Base-by-base conservation (phyloP, 208 protist genomes). In the Crithidia acanthocephali region DNA sequence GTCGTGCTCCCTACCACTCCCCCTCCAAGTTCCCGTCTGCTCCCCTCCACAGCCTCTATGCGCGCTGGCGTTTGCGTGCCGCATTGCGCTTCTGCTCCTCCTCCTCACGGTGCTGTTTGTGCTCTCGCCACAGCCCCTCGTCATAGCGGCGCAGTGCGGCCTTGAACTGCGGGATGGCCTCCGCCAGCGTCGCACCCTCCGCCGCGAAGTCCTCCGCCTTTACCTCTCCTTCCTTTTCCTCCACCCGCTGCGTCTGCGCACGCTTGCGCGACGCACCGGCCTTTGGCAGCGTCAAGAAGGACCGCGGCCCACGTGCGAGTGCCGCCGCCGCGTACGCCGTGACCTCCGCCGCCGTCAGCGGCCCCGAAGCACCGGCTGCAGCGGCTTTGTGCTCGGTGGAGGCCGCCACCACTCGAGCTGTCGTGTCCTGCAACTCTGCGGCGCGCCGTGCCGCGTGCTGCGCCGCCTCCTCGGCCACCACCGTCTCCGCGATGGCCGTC, bases 131-230 rank as follows among this genome's bases (percentile, higher is more conserved):
- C n/a, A 92, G 76, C 25, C 51, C 74, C 62, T 91, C 90, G 20
- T 83, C 85, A 52, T 91, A 95, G 32, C 74, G 74, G 22, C 81
- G 80, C 68, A 95, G 59, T 16, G 81, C 84, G 7, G 72, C 55
- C 57, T 82, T 72, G 60, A 93, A 95, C 45, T 79, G 58, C 30
- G 28, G 50, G 15, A 87, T 53, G 0, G 83, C 80, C 44, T 90
- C 83, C n/a, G 70, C 76, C 18, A 90, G 44, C 22, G 72, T 72
- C 53, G 74, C 68, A 22, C 40, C 68, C 61, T 37, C 42, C 42
- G 23, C 71, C 1, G 50, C 37, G 9, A 13, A 15, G 13, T 6
- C 6, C 37, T 42, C 75, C 42, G 27, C 63, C 27, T 35, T 52
- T 27, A 53, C 32, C 55, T 64, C 71, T 11, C 40, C 70, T 32